Evolutionary conservation across 208 protist genomes (phyloP).

Genomic region (Acanthamoeba divionensis): DNA sequence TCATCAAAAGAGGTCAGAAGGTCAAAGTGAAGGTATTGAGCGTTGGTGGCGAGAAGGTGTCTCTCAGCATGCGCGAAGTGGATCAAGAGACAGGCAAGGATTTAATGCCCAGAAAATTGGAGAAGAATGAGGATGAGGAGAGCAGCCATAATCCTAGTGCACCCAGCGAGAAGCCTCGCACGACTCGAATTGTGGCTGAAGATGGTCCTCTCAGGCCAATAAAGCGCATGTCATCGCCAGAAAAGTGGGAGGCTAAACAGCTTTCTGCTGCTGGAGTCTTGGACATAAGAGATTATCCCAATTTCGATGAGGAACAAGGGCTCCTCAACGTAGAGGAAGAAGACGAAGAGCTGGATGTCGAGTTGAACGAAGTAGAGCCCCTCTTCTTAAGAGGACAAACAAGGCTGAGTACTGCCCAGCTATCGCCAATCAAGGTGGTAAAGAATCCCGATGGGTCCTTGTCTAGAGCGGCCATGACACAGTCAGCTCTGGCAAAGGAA

Average conservation of each 20-base stretch:
- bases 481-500: constrained; percentile 83
- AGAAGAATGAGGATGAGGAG: constrained; percentile 22
- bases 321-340: constrained; percentile 65
- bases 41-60: constrained; percentile 73
- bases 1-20: constrained; percentile 70
- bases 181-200: constrained; percentile 11
- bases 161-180: background rate
- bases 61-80: constrained; percentile 85
- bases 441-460: constrained; percentile 90
- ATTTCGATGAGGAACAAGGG: constrained; percentile 76
- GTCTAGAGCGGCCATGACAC: constrained; percentile 83
- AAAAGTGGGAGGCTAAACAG: constrained; percentile 84
- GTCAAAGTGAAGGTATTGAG: constrained; percentile 85
- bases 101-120: constrained; percentile 51
- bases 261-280: constrained; percentile 82
- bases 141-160: constrained; percentile 34
- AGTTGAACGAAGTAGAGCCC: constrained; percentile 86
- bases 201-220: background rate
- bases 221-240: constrained; percentile 81
- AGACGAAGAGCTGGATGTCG: constrained; percentile 88
- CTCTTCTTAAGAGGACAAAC: constrained; percentile 82
- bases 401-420: background rate
- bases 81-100: constrained; percentile 83
- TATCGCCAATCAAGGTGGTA: constrained; percentile 85
- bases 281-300: constrained; percentile 70